Evolutionary conservation across 2,329 filamentous ascomycete species (phyloP), one percentile per base, ranked within the genome.

Genomic region (Pseudofabraea citricarpa): DNA sequence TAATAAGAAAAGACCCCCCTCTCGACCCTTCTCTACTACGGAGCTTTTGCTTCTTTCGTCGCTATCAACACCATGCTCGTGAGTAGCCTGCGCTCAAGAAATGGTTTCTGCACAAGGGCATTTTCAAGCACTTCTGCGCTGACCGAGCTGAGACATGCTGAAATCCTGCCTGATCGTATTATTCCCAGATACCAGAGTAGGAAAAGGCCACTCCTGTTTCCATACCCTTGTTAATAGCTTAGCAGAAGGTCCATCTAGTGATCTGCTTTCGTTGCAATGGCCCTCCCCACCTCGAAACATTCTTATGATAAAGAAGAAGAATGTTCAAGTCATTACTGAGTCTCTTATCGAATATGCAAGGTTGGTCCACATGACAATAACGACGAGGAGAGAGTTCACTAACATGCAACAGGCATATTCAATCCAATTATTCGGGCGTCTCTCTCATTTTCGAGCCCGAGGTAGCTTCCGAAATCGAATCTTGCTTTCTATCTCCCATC

Each of bases 381-480:
- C n/a, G n/a, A n/a, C n/a, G n/a, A n/a, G n/a, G n/a, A n/a, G 22
- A 31, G 16, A 33, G 7, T 35, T 12, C 24, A 10, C 49, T 57
- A 24, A 56, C 41, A 20, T 37, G 9, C 15, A 22, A 39, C 51
- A 84, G 78, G 54, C 86, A 97, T 64, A 77, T 96, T 46, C 79
- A 82, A 53, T 74, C 72, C 49, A 87, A 88, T 46, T 96, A 97
- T 63, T 84, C 89, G 1, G 78, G 79, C 41, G 79, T 90, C 50
- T 85, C 88, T 56, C 73, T 97, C 38, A 79, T 97, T 9, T 82
- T 97, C 53, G 93, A 97, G 64, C 81, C 77, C 3, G 74, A 81
- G 38, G 80, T 90, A 13, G 90, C 91, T 3, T 62, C 75, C 5
- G 74, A 83, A 47, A 70, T 96, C 23, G 87, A 94, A 61, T 71